Evolutionary conservation across 768 basidiomycete species (phyloP), one percentile per base, ranked within the genome.

Genomic region (Tephrocybe sp.): DNA sequence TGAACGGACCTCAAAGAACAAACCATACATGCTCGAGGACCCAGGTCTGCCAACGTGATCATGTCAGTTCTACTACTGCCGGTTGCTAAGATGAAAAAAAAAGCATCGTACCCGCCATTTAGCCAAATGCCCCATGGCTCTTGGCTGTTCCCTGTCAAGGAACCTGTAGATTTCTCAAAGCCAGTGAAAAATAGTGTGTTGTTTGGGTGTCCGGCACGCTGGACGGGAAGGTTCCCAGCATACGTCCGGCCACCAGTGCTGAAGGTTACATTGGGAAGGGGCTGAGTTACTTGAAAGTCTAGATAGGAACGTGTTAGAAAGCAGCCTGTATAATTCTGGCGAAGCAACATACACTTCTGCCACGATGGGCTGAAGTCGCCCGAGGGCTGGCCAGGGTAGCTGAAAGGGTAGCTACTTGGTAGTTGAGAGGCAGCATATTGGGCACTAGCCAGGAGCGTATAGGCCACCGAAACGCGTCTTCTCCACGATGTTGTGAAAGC

Each of bases 51-150:
- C n/a, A 39, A 41, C 33, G 23, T 28, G 15, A 45, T 1, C 15
- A 28, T 12, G 17, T 51, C 44, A 51, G 37, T 25, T 45, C 11
- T 9, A 51, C 26, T n/a, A n/a, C 23, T 26, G 15, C 4, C n/a
- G 38, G 38, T 18, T 37, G 1, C 12, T 18, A 18, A 36, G 34
- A 12, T 34, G 21, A 7, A 36, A 30, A 45, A 20, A 39, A 38
- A 42, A 30, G 39, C 38, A 36, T 64, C 79, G 42, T 57, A 84
- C 83, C 85, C 86, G 68, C 86, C 87, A 53, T 87, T 86, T 21
- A 88, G 63, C 85, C 85, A 89, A 36, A 89, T 82, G 3, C 78
- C 78, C 87, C 87, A 88, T 1, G 87, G 86, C 17, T 82, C 71
- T 12, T 61, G 65, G 40, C 62, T 70, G 15, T 59, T 62, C 9